Evolutionary conservation across 2,329 filamentous ascomycete genomes (phyloP), one percentile per base, ranked within the genome.

Genomic region (Colletotrichum higginsianum): DNA sequence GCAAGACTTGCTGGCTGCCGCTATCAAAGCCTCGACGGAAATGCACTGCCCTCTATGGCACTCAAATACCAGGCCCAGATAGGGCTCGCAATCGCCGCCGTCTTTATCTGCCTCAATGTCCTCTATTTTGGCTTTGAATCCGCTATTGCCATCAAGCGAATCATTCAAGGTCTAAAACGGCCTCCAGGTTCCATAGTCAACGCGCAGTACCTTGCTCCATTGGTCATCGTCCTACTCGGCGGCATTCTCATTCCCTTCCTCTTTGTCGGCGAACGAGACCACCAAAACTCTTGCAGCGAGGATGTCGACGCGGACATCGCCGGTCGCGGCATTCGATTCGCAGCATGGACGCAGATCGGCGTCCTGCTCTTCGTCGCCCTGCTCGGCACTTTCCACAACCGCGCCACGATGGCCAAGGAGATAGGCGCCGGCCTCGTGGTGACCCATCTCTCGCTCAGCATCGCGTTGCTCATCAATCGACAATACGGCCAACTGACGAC

Each of bases 321-420:
- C 1, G 66, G 58, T 0, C 42, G 0, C 0, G 69, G 66, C 12
- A 69, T 69, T 12, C 47, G 53, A 9, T 1, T 30, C 9, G 53
- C 69, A 35, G 13, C 44, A 0, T 69, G 66, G 66, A 30, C 69
- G 3, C 66, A 72, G 13, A 47, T 38, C 7, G n/a, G 18, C 7
- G 60, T 72, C 6, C 4, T 64, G 0, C 18, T 72, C 13, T n/a
- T 60, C 1, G 47, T 72, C 1, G 38, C 53, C 8, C 5, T 72
- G 2, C 2, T 60, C 18, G 66, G 69, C 4, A 69, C 30, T 3
- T 72, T 72, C 7, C 53, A 69, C 3, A 47, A 11, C 7, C 15
- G 30, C 4, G 53, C 47, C 1, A 60, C 52, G 0, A 60, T 66
- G 8, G 66, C 46, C 4, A 72, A 64, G 44, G 69, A 72, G 46